These are phyloP conservation scores for Platanthera zijinensis DNA, from an alignment of 106 monocot genomes.

Conservation along the genomic window DNA sequence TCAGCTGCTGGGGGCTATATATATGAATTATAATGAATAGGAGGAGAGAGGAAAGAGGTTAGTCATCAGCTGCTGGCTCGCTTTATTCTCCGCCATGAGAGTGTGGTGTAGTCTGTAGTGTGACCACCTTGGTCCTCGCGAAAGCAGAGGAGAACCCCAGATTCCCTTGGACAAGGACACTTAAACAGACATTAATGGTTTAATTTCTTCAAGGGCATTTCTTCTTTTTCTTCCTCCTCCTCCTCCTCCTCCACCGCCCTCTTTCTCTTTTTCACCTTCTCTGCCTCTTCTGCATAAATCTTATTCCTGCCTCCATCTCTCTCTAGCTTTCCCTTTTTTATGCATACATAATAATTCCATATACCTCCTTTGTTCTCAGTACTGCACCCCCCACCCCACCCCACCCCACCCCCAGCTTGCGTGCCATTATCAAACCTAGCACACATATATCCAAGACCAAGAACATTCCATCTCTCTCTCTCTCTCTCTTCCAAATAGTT, in stretches of 20 bases:
- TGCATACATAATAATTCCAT: neutral
- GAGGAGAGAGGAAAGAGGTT: neutral
- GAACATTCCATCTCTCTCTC: no score
- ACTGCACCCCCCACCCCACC: neutral
- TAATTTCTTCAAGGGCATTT: no score
- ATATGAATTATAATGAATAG: no score
- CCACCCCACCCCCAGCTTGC: no score
- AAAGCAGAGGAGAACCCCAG: constrained; percentile 26
- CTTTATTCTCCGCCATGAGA: constrained; percentile 31
- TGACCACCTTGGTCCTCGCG: constrained; percentile 16
- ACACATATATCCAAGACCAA: no score
- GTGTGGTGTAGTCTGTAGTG: constrained; percentile 9
- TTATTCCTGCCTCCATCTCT: neutral
- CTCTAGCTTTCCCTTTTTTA: neutral
- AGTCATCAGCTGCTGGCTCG: neutral
- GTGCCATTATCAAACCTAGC: no score
- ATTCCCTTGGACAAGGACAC: constrained; percentile 23
- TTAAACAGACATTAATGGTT: constrained; percentile 8
- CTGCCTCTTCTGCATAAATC: neutral
- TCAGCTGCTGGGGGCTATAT: constrained; percentile 4
- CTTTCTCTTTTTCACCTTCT: neutral
- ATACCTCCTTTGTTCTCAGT: neutral
- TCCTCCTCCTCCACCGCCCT: neutral
- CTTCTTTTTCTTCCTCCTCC: neutral
- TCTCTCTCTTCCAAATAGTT: no score